Evolutionary conservation across 768 basidiomycete genomes (phyloP), one percentile per base, ranked within the genome.

Genomic region (Rubroboletus satanas): DNA sequence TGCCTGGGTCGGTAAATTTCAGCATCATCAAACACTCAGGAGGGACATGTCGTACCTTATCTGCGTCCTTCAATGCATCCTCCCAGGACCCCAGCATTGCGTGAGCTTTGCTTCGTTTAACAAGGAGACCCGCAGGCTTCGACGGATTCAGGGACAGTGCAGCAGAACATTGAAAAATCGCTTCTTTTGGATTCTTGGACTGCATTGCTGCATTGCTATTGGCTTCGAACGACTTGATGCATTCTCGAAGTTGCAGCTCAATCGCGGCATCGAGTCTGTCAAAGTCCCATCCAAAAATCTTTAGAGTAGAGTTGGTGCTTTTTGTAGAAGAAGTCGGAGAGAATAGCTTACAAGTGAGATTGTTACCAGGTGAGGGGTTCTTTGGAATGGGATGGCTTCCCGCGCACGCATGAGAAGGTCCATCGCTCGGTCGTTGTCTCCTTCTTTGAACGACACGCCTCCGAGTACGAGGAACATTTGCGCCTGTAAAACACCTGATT

Each of bases 251-350:
- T 2, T 18, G 44, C 7, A 32, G 3, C 9, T 45, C 38, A 23
- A 55, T 42, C 2, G 36, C 41, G 8, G n/a, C 2, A 3, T 23
- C 10, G 11, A 55, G 57, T 14, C 36, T n/a, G 1, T 62, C 57
- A 44, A 63, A 55, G n/a, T 51, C n/a, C 61, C 61, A 62, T 0
- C 52, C 61, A 29, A 59, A 59, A 3, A 59, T 43, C 49, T 59
- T 45, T 23, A 5, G 14, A 49, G 15, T 0, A 23, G 7, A 6
- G 11, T 54, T 38, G 11, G 11, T 51, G 5, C 18, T 4, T 6
- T 26, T 10, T 26, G 8, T 8, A 1, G 10, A 17, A 1, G 10
- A 7, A 3, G 5, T 7, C 1, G 5, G 11, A 31, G 2, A 2
- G 14, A 11, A 7, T 23, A 17, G 0, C 59, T 50, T 23, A 60